Conservation (phyloP, 164 flowering plant genomes). For the Umbellularia californica region DNA sequence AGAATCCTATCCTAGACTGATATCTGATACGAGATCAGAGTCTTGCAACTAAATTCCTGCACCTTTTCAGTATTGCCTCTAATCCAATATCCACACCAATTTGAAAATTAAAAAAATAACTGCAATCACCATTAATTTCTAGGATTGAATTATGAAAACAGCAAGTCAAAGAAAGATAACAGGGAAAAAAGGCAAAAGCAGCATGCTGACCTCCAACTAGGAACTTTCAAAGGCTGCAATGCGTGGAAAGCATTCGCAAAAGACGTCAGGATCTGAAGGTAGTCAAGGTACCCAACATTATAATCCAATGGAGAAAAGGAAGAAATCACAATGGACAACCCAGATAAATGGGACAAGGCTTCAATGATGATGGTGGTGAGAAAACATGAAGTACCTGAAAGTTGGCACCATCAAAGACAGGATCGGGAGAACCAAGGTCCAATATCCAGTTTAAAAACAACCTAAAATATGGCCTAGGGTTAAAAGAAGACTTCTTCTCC, state of each 20-base stretch:
- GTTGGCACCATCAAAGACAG: conserved; percentile 62
- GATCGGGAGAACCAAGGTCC: conserved; percentile 67
- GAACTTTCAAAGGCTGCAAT: conserved; percentile 80
- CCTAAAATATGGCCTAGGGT: conserved; percentile 91
- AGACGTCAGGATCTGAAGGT: conserved; percentile 56
- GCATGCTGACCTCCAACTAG: conserved; percentile 66
- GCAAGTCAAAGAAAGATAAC: no score
- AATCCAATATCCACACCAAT: not conserved
- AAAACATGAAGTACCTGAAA: conserved; percentile 51
- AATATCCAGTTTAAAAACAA: conserved; percentile 80
- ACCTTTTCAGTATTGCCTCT: not conserved
- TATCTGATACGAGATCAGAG: not conserved
- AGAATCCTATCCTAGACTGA: no score
- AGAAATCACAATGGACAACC: not conserved
- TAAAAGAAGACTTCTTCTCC: conserved; percentile 71
- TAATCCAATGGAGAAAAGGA: not conserved
- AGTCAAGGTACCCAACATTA: not conserved
- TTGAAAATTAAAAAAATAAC: no score
- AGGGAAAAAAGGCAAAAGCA: not conserved
- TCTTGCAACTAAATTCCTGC: not conserved
- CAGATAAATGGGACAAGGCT: no score
- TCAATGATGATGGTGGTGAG: no score
- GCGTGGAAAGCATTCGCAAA: conserved; percentile 90
- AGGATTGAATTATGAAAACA: no score
- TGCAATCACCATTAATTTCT: not conserved